These are phyloP conservation scores for Fagopyrum esculentum DNA, from an alignment of 148 eudicot genomes.

Conservation along the genomic window DNA sequence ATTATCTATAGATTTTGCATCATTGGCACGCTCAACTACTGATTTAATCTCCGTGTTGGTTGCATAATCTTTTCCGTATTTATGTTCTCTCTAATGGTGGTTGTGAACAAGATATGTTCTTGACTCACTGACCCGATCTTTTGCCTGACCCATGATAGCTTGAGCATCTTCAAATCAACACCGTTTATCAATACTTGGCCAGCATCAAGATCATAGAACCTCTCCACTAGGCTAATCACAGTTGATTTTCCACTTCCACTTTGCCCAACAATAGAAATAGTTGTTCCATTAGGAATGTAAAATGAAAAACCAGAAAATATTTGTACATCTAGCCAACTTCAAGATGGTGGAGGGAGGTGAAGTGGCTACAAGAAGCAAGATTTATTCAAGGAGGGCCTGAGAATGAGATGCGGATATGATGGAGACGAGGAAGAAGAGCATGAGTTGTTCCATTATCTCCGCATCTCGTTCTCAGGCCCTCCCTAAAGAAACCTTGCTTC, in stretches of 20 bases:
- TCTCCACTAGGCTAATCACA: slow-evolving; percentile 29
- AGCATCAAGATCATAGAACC: slow-evolving; percentile 34
- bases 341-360: no score
- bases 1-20: slow-evolving; percentile 27
- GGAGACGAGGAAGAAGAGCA: no score
- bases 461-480: no score
- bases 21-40: slow-evolving; percentile 29
- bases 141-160: slow-evolving; percentile 28
- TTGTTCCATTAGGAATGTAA: slow-evolving; percentile 25
- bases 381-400: no score
- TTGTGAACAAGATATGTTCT: slow-evolving; percentile 29
- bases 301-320: slow-evolving; percentile 27
- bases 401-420: no score
- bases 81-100: slow-evolving; percentile 29
- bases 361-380: no score
- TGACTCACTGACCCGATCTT: slow-evolving; percentile 33
- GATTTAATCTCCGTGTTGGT: slow-evolving; percentile 23
- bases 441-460: no score
- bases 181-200: slow-evolving; percentile 34
- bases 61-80: slow-evolving; percentile 32
- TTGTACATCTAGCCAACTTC: slow-evolving; percentile 18
- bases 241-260: slow-evolving; percentile 44
- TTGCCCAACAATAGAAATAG: slow-evolving; percentile 33
- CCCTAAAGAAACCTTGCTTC: no score
- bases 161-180: slow-evolving; percentile 23